Conservation (phyloP, 768 basidiomycete species). For the Lentinula boryana region DNA sequence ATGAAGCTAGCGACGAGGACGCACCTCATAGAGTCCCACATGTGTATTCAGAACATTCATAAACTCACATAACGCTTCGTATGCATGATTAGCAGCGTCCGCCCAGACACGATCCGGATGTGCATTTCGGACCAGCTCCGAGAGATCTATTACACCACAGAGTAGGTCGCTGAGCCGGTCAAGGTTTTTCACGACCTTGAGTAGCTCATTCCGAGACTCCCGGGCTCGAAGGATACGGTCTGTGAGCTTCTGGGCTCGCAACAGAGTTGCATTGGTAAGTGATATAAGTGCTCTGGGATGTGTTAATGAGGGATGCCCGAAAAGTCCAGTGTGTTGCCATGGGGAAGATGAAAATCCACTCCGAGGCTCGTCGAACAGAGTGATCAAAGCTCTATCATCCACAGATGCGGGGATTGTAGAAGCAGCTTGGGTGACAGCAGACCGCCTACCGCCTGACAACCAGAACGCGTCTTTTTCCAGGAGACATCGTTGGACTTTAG, state of each 20-base stretch:
- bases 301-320: conserved; percentile 70
- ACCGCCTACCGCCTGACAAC: conserved; percentile 13
- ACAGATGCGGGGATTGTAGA: conserved; percentile 50
- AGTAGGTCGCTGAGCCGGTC: conserved; percentile 95
- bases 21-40: conserved; percentile 82
- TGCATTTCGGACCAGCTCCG: conserved; percentile 88
- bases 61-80: conserved; percentile 90
- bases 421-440: conserved; percentile 34
- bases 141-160: conserved; percentile 94
- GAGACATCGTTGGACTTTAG: conserved; percentile 39
- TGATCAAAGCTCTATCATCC: conserved; percentile 61
- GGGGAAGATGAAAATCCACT: conserved; percentile 28
- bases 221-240: conserved; percentile 73
- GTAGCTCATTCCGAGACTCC: conserved; percentile 67
- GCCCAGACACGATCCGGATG: conserved; percentile 88
- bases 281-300: conserved; percentile 63
- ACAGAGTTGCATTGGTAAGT: conserved; percentile 73
- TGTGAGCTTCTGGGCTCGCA: conserved; percentile 78
- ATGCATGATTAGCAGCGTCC: conserved; percentile 76
- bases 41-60: conserved; percentile 98
- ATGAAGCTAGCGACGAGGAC: conserved; percentile 21
- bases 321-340: conserved; percentile 69
- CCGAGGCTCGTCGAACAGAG: conserved; percentile 67
- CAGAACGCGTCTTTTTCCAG: conserved; percentile 20
- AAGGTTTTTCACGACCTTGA: conserved; percentile 89